phyloP scores from a whole-genome alignment of 1,284 basidiomycete genomes.

The Ceraceosorus guamensis region DNA sequence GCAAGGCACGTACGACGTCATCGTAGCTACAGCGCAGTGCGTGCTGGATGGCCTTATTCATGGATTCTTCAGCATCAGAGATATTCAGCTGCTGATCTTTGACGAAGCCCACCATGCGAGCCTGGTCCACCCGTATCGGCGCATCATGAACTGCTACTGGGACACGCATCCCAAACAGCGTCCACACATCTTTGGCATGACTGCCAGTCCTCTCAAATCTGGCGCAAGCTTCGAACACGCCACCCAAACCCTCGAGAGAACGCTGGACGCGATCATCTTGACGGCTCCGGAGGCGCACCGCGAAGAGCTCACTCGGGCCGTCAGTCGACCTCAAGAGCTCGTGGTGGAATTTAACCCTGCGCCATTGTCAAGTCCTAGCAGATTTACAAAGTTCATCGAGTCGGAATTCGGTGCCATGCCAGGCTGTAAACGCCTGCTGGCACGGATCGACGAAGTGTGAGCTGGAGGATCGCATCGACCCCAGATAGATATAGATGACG shows the following conservation, averaged over 20 bases:
- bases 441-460: too few species aligned
- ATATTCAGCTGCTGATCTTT: constrained; percentile 28
- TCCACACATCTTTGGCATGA: constrained; percentile 39
- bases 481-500: too few species aligned
- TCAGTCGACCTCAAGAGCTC: constrained; percentile 21
- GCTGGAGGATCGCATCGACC: too few species aligned
- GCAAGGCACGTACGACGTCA: constrained; percentile 14
- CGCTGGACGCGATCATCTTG: constrained; percentile 25
- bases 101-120: constrained; percentile 35
- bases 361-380: not conserved
- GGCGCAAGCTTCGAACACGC: constrained; percentile 13
- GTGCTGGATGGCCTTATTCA: constrained; percentile 30
- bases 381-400: constrained; percentile 1
- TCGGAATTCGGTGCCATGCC: not conserved
- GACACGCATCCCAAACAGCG: constrained; percentile 7
- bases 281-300: constrained; percentile 16
- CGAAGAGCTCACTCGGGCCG: constrained; percentile 16
- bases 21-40: constrained; percentile 30
- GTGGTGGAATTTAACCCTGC: constrained; percentile 26
- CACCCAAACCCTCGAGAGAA: constrained; percentile 14
- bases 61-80: constrained; percentile 24
- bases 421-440: too few species aligned
- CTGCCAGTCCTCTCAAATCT: constrained; percentile 28
- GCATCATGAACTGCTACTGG: constrained; percentile 34
- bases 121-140: constrained; percentile 21